Base-by-base conservation (phyloP, 192 early-diverging fungal genomes). In the Entomortierella parvispora region DNA sequence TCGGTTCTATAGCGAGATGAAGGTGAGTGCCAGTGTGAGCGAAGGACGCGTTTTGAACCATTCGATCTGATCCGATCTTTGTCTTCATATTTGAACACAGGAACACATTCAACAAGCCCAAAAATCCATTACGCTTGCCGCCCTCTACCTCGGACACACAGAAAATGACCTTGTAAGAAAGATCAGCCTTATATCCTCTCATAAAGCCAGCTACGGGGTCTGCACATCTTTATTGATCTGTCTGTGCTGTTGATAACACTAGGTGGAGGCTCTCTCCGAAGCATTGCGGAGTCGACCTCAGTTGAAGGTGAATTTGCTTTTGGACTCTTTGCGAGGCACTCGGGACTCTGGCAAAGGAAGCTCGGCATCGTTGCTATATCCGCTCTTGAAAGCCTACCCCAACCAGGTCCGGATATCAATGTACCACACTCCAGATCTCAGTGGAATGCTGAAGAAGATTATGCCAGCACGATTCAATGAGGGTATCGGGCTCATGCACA, bases 391-490 rank as follows among this genome's bases (percentile, higher is more conserved):
- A n/a, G 85, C 81, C 18, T 94, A 85, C 65, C 92, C 90, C 0
- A 74, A 87, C 48, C 86, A 88, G 46, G 82, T 95, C 17, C 62
- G 76, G 6, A 82, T 98, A 0, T 86, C 89, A 6, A 82, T 97
- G 64, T 99, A 97, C 81, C 92, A 96, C 51, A 93, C 96, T 10
- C 97, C 96, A 18, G 89, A 89, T 65, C 80, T 93, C n/a, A 88
- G 69, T 17, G 90, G 90, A 9, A 3, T 90, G 43, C 75, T 89
- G 46, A 94, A 94, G 67, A 80, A 83, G 43, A 53, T 89, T 29
- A 85, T 95, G 65, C 96, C 96, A 23, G 89, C 86, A 66, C 65
- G 98, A 45, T 96, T 95, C 67, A 98, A 95, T 71, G 98, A 99
- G 81, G 89, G 85, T 7, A 90, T 97, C 80, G 98, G 96, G 0